Percentiles rank a stretch among this genome's conserved stretches.
Conservation (phyloP, 1,284 basidiomycete species). For the Cystobasidium pallidum region DNA sequence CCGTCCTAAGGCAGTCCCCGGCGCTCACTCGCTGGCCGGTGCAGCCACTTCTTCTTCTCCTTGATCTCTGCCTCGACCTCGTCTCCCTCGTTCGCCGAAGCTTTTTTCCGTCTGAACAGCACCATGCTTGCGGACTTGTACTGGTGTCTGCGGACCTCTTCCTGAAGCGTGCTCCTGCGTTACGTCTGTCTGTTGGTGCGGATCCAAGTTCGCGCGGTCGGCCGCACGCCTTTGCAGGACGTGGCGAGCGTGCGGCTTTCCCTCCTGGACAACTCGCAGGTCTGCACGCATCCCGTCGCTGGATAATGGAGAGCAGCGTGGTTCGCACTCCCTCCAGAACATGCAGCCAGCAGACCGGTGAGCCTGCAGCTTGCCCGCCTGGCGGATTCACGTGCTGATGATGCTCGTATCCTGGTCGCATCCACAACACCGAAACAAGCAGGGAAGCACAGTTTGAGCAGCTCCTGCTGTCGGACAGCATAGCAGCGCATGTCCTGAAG, state of each 20-base stretch:
- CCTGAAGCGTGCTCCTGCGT: background rate
- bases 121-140: background rate
- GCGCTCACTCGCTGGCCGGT: slow-evolving; percentile 80
- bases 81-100: slow-evolving; percentile 1
- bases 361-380: background rate
- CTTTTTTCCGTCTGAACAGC: slow-evolving; percentile 28
- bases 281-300: background rate
- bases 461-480: slow-evolving; percentile 11
- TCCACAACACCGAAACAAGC: background rate
- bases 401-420: background rate
- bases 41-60: slow-evolving; percentile 82
- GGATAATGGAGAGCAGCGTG: background rate
- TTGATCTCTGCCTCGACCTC: slow-evolving; percentile 38
- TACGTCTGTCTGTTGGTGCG: background rate
- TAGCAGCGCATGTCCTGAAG: slow-evolving; percentile 31
- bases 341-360: slow-evolving; percentile 10
- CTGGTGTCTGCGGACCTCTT: background rate
- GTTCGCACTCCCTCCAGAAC: background rate
- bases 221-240: slow-evolving; percentile 4
- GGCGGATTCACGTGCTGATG: background rate
- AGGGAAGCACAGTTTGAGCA: slow-evolving; percentile 30
- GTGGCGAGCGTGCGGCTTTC: background rate
- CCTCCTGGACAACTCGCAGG: background rate
- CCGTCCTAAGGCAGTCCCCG: background rate
- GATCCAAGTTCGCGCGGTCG: background rate